Conservation (phyloP, 116 monocot species). For the Trichopus zeylanicus region DNA sequence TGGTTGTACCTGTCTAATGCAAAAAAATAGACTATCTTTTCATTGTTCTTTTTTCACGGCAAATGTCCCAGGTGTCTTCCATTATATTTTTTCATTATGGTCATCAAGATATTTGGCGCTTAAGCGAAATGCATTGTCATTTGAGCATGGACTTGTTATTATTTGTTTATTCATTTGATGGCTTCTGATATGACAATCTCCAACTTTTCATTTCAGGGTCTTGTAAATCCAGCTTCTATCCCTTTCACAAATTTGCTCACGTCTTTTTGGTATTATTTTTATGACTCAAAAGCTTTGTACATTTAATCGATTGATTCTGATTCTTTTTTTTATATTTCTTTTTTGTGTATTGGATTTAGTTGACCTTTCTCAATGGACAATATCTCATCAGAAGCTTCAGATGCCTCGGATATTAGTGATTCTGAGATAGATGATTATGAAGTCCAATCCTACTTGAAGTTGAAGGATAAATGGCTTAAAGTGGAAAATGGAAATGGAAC, state of each 20-base stretch:
- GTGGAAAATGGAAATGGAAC: conserved; percentile 27
- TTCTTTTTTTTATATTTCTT: neutral
- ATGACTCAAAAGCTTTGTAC: no score
- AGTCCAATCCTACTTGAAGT: conserved; percentile 24
- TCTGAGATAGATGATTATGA: conserved; percentile 52
- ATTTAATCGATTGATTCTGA: neutral
- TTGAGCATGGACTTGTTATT: neutral
- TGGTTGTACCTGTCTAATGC: no score
- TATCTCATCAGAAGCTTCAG: conserved; percentile 50
- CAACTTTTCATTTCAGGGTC: neutral
- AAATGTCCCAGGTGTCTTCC: no score
- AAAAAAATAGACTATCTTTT: no score
- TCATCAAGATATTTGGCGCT: no score
- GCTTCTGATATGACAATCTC: neutral
- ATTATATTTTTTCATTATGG: no score
- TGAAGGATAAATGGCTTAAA: conserved; percentile 29
- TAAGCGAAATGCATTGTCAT: no score
- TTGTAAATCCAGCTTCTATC: neutral
- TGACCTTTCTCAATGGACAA: conserved; percentile 17
- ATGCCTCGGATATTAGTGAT: conserved; percentile 65
- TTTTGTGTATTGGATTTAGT: neutral
- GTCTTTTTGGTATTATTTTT: neutral
- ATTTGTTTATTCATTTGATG: neutral
- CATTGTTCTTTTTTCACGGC: no score
- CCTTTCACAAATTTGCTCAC: neutral